Percentiles rank a stretch among this genome's conserved stretches.
These are phyloP conservation scores for Amanita pallidorosea DNA, from an alignment of 768 basidiomycete species.

Conservation along the genomic window DNA sequence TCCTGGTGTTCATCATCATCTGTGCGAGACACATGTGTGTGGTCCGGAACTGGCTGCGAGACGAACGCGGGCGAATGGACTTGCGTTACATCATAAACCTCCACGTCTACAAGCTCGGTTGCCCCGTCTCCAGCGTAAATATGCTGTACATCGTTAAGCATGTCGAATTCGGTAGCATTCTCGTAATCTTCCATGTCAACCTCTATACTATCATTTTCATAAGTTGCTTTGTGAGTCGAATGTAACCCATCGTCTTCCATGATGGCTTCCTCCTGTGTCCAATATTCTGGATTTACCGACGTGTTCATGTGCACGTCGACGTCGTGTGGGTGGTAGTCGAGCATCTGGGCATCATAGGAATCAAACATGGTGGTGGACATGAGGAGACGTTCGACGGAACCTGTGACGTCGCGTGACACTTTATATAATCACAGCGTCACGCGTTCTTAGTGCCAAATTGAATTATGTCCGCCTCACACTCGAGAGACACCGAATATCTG, in stretches of 20 bases:
- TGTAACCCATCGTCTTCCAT: slow-evolving; percentile 49
- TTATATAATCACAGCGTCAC: not conserved
- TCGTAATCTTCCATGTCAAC: slow-evolving; percentile 56
- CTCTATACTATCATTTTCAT: slow-evolving; percentile 35
- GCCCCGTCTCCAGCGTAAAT: slow-evolving; percentile 11
- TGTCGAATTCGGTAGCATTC: slow-evolving; percentile 42
- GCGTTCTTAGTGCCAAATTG: too few relatives aligned
- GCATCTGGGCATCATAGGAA: slow-evolving; percentile 53
- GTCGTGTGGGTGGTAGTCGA: slow-evolving; percentile 44
- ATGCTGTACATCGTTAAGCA: slow-evolving; percentile 31
- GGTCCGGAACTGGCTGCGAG: not conserved
- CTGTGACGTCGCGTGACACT: slow-evolving; percentile 7
- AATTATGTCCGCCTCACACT: slow-evolving; percentile 21
- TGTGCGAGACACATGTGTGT: not conserved
- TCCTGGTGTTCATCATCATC: not conserved
- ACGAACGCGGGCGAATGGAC: slow-evolving; percentile 14
- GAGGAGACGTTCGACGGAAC: not conserved
- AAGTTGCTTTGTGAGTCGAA: slow-evolving; percentile 9
- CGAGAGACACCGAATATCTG: slow-evolving; percentile 54
- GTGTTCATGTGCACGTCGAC: slow-evolving; percentile 51
- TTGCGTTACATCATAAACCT: slow-evolving; percentile 33
- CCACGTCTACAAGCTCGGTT: slow-evolving; percentile 33
- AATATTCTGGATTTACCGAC: slow-evolving; percentile 29
- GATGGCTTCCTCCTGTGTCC: slow-evolving; percentile 39
- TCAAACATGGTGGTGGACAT: slow-evolving; percentile 38